Evolutionary conservation across 139 green algal genomes (phyloP), one percentile per base, ranked within the genome.

Genomic region (Tetraselmis chui): DNA sequence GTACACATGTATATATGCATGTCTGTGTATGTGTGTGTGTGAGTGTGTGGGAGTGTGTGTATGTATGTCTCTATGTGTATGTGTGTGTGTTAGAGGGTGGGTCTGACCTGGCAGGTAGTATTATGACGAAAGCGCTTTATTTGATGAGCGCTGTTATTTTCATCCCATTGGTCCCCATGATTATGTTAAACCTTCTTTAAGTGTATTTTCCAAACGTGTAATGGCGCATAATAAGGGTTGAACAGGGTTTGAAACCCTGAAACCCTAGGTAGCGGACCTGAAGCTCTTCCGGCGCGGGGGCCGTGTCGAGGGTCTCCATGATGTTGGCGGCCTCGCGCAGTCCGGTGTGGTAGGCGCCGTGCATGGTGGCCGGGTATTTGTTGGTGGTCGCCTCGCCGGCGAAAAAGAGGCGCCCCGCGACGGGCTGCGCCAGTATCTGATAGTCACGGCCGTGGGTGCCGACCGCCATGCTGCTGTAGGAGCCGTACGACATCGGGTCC

Each of bases 301-400:
- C 18, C 45, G 45, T 32, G 23, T 84, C 74, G 11, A 88, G 59
- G 0, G 80, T 78, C 23, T 45, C 32, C 23, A 78, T 78, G 29
- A 92, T 86, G 24, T 82, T 81, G 1, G 82, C 87, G 27, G 92
- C 89, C 83, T 94, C 91, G 2, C 92, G 76, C 58, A 93, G 74
- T 0, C 95, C 95, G 0, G 90, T 92, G 27, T 92, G 74, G 85
- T 96, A 98, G 29, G 96, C 96, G 23, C 96, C 96, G 82, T 99
- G 96, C 96, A 99, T 99, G 30, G 97, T 99, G 76, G 96, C 96
- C 0, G 95, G 96, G 86, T 95, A 94, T 84, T 94, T 93, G 28
- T 87, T 76, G 11, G 83, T 97, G n/a, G 96, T 99, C 29, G 93
- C 94, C 88, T 97, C 93, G 0, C 94, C 94, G 28, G 92, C 94